Conservation (phyloP, 75 land plant genomes). For the Larix kaempferi region DNA sequence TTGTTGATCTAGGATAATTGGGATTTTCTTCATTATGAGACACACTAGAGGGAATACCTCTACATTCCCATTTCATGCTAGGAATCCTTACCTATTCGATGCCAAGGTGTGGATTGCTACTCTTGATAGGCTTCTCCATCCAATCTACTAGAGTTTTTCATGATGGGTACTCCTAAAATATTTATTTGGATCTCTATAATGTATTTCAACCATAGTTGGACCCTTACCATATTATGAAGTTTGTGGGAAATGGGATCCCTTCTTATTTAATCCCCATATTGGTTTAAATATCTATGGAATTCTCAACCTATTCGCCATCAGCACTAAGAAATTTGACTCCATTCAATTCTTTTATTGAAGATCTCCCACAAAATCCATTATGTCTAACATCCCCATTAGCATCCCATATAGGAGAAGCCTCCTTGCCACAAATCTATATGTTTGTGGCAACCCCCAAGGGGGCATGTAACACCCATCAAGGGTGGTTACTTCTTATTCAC, state of each 20-base stretch:
- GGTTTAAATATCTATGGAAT: not conserved
- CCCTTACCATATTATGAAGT: not conserved
- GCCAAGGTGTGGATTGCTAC: not conserved
- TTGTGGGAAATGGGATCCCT: not conserved
- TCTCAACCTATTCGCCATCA: not conserved
- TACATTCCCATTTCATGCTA: too few species aligned
- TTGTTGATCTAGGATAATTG: not conserved
- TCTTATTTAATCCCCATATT: not conserved
- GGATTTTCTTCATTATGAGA: not conserved
- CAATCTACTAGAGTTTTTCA: too few species aligned
- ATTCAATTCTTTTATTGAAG: not conserved
- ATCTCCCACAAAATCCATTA: too few species aligned
- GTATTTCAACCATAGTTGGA: not conserved
- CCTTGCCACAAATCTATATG: too few species aligned
- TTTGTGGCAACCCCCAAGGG: too few species aligned
- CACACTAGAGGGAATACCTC: not conserved
- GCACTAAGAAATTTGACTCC: not conserved
- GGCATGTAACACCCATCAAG: too few species aligned
- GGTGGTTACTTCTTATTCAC: too few species aligned
- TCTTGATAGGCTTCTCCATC: too few species aligned
- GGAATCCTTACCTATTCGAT: too few species aligned
- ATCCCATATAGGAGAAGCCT: too few species aligned
- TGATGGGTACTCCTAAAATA: slow-evolving; percentile 2
- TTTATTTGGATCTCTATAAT: not conserved
- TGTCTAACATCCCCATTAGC: too few species aligned